Evolutionary conservation across 129 eudicot genomes (phyloP).

Genomic region (Lactuca saligna): DNA sequence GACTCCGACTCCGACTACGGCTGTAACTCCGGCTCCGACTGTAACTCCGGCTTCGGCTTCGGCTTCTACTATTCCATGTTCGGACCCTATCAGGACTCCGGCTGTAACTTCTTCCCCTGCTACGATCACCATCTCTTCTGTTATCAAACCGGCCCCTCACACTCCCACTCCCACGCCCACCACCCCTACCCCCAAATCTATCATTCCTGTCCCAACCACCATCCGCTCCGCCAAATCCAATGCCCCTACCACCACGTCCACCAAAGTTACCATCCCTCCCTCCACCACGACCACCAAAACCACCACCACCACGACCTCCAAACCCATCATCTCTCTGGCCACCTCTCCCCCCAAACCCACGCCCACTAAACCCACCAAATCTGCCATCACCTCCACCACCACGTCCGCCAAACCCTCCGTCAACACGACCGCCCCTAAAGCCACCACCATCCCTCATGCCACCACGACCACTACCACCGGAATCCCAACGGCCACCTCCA

Average conservation of each 20-base stretch:
- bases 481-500: constrained; percentile 67
- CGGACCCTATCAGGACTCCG: constrained; percentile 68
- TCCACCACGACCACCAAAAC: constrained; percentile 77
- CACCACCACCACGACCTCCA: constrained; percentile 71
- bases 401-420: constrained; percentile 38
- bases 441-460: constrained; percentile 47
- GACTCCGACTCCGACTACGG: constrained; percentile 41
- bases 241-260: constrained; percentile 43
- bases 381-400: constrained; percentile 54
- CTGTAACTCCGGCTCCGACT: constrained; percentile 51
- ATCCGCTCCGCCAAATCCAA: constrained; percentile 33
- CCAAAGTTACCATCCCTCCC: constrained; percentile 40
- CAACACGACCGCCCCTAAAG: constrained; percentile 44
- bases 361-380: constrained; percentile 58
- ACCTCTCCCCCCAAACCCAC: constrained; percentile 37
- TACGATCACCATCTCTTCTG: constrained; percentile 61
- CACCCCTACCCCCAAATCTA: constrained; percentile 13
- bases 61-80: constrained; percentile 61
- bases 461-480: constrained; percentile 77
- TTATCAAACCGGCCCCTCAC: constrained; percentile 69
- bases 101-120: constrained; percentile 75
- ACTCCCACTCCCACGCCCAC: constrained; percentile 30
- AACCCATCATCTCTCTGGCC: constrained; percentile 29
- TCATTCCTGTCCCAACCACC: constrained; percentile 43
- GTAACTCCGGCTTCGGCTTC: constrained; percentile 53